Base-by-base conservation (phyloP, 164 flowering plant species). In the Vitis amurensis region DNA sequence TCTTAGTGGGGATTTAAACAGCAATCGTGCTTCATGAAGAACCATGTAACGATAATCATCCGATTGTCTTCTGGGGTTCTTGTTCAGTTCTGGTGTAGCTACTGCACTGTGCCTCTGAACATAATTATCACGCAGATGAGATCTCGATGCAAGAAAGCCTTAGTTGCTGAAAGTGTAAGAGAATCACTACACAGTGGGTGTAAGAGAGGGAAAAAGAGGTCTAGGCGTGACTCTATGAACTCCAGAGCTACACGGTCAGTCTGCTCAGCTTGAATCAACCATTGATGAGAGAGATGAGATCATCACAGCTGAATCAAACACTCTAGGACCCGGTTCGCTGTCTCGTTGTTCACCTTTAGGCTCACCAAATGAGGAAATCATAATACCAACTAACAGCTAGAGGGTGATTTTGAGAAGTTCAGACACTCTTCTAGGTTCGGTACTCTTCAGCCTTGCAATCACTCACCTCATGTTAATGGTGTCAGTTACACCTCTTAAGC, bases 171-270 rank as follows among this genome's bases (percentile, higher is more conserved):
- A 68, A 92, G 87, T 27, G 94, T 94, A 0, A 78, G 97, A 73
- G 95, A 92, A n/a, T 94, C 97, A 17, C 91, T 92, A 3, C 94
- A 91, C 61, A 87, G 87, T 56, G 91, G 99, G 97, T 89, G 97
- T 64, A 91, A 87, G 79, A 84, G 97, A 76, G 97, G 89, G 29
- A 92, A 85, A 68, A 86, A 83, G 66, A 87, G 78, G 78, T 84
- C 95, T 2, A 91, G 77, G 73, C 86, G 79, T 2, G 86, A 83
- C 30, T 74, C 83, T 14, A 2, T 73, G 13, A 83, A 72, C 62
- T 89, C 91, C 15, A 71, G 66, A 10, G 71, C 88, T 1, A 74
- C 93, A 17, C 82, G 95, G 63, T 17, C 19, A 17, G 19, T 17
- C 19, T 17, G 0, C 19, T 17, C 19, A 17, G 0, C 19, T 17